Base-by-base conservation (phyloP, 768 basidiomycete genomes). In the Xerocomus spinulosus region DNA sequence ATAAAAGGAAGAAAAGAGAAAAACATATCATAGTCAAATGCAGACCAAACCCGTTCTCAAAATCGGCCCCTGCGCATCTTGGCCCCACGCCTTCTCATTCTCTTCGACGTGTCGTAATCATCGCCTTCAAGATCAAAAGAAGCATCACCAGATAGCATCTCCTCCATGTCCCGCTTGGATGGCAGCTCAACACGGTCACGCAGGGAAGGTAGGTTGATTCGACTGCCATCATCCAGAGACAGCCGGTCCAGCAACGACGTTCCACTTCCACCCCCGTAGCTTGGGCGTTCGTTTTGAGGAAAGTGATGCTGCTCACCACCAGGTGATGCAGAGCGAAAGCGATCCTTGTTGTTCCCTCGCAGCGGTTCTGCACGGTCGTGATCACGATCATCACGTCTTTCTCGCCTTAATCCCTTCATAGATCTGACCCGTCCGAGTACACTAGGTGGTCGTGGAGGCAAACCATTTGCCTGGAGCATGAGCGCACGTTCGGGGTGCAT, bases 181-280 rank as follows among this genome's bases (percentile, higher is more conserved):
- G 65, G 63, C 25, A 68, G 24, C 40, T 73, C 68, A n/a, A 73
- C 70, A 13, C 72, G 59, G 0, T 73, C 73, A 4, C 68, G 57
- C 44, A 74, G 48, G 5, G 72, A 65, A 21, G 53, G 52, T 23
- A 53, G 54, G 25, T 48, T 43, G 47, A 48, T 33, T 18, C 14
- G 42, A 29, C 28, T 17, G 8, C 48, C 54, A 24, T 44, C 61
- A 24, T 62, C 60, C 14, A 70, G 47, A 10, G 58, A 61, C 36
- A 75, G 52, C 24, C 73, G 66, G 23, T 74, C 73, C 21, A 75
- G 48, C 15, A 75, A 52, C 0, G 73, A 74, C 2, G 53, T 57
- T 7, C 70, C 71, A 18, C 63, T 58, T 3, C 47, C 53, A 13
- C 45, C 28, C n/a, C 21, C 30, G 10, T 46, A 39, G 5, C 5